phyloP scores from a whole-genome alignment of 2,329 filamentous ascomycete genomes.

The Periglandula ipomoeae region DNA sequence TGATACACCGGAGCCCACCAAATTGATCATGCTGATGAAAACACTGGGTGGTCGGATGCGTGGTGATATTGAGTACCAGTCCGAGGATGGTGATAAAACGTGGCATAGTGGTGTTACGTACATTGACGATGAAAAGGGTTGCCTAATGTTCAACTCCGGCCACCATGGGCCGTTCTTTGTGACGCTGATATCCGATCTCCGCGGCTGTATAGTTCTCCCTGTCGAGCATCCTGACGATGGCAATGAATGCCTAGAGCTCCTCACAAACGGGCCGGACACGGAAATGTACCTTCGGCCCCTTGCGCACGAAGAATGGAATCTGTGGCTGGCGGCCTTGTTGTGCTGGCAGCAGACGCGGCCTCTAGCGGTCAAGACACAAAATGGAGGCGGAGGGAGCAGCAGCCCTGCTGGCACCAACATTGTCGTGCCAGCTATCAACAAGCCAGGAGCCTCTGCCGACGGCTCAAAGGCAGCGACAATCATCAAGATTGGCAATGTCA shows the following conservation, averaged over 20 bases:
- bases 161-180: constrained; percentile 56
- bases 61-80: constrained; percentile 64
- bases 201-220: constrained; percentile 60
- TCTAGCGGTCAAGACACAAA: constrained; percentile 43
- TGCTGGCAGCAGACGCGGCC: constrained; percentile 73
- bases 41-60: constrained; percentile 70
- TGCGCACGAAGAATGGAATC: constrained; percentile 57
- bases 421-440: constrained; percentile 34
- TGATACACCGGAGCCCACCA: constrained; percentile 59
- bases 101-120: constrained; percentile 69
- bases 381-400: constrained; percentile 21
- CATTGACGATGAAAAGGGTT: constrained; percentile 67
- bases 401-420: constrained; percentile 20
- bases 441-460: constrained; percentile 27
- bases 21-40: constrained; percentile 67
- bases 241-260: constrained; percentile 44
- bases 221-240: constrained; percentile 37
- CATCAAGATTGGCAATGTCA: constrained; percentile 89
- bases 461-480: constrained; percentile 48
- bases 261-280: constrained; percentile 42
- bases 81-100: constrained; percentile 42
- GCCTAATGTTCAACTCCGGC: constrained; percentile 65
- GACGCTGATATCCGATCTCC: constrained; percentile 61
- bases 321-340: constrained; percentile 71
- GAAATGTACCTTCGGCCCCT: constrained; percentile 57